Percentiles rank a stretch among this genome's conserved stretches.
These are phyloP conservation scores for Coriaria nepalensis DNA, from an alignment of 306 rosid genomes.

Conservation along the genomic window DNA sequence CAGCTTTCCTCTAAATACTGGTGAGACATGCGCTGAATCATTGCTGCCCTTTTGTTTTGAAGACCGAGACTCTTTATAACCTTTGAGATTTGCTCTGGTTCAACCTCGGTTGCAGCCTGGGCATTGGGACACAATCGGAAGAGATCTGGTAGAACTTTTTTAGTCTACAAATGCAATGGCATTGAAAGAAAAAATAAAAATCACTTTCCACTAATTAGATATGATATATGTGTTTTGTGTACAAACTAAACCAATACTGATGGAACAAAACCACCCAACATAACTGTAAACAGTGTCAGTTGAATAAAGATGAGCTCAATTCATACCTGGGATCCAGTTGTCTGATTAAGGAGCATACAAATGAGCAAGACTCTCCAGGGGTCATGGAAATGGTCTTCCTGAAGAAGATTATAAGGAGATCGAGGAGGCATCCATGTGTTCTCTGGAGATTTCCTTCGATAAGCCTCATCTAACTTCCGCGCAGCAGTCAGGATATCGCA, in stretches of 20 bases:
- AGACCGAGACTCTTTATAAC: conserved; percentile 39
- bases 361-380: conserved; percentile 75
- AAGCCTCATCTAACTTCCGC: conserved; percentile 37
- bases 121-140: conserved; percentile 62
- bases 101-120: conserved; percentile 33
- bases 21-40: conserved; percentile 37
- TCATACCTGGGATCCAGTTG: conserved; percentile 43
- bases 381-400: conserved; percentile 48
- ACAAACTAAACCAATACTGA: too few species aligned
- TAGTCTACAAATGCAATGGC: conserved; percentile 28
- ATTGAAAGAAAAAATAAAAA: not conserved
- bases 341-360: conserved; percentile 52
- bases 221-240: too few species aligned
- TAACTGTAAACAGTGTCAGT: not conserved
- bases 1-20: conserved; percentile 46
- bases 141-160: conserved; percentile 19
- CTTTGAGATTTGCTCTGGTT: conserved; percentile 26
- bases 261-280: too few species aligned
- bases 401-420: conserved; percentile 37
- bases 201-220: not conserved
- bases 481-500: too few species aligned
- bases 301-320: not conserved
- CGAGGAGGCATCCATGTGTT: conserved; percentile 63
- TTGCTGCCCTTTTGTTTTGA: conserved; percentile 33
- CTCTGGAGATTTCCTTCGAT: conserved; percentile 30